Percentiles rank a stretch among this genome's conserved stretches.
Evolutionary conservation across 441 rosid species (phyloP).

Genomic region (Isatis lusitanica): DNA sequence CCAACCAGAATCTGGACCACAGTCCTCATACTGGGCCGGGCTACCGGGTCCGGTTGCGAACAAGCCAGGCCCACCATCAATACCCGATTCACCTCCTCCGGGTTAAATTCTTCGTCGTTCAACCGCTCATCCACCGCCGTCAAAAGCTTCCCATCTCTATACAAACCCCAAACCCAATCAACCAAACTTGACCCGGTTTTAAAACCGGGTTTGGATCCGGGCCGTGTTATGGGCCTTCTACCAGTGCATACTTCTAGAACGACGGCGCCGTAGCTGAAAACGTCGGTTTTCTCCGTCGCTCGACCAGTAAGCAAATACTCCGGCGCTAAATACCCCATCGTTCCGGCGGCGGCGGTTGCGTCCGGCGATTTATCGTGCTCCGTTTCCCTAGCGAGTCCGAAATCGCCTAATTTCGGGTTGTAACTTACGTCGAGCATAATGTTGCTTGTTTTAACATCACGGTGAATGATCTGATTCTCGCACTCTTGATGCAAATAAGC

Average conservation of each 20-base stretch:
- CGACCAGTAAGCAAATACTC: slow-evolving; percentile 87
- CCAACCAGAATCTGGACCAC: slow-evolving; percentile 91
- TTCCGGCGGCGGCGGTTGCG: slow-evolving; percentile 94
- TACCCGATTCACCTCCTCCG: slow-evolving; percentile 63
- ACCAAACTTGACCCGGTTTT: slow-evolving; percentile 67
- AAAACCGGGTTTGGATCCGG: slow-evolving; percentile 28
- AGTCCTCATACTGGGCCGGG: slow-evolving; percentile 77
- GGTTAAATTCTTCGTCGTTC: slow-evolving; percentile 49
- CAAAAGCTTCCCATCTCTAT: slow-evolving; percentile 71
- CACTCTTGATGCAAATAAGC: slow-evolving; percentile 96
- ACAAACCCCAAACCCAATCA: slow-evolving; percentile 95
- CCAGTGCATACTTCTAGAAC: slow-evolving; percentile 88
- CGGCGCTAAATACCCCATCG: slow-evolving; percentile 99
- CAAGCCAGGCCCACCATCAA: slow-evolving; percentile 85
- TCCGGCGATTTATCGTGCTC: slow-evolving; percentile 92
- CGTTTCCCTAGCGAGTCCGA: slow-evolving; percentile 81
- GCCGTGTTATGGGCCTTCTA: slow-evolving; percentile 76
- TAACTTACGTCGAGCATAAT: slow-evolving; percentile 86
- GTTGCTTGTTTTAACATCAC: slow-evolving; percentile 90
- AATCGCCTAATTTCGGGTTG: slow-evolving; percentile 87
- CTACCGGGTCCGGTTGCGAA: slow-evolving; percentile 87
- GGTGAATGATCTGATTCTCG: slow-evolving; percentile 89
- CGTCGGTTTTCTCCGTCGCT: slow-evolving; percentile 88
- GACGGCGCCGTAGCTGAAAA: slow-evolving; percentile 92
- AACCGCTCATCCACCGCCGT: slow-evolving; percentile 73